A percentile compares a stretch with the other conserved stretches of the same genome.
Evolutionary conservation across 257 asterid genomes (phyloP).

Genomic region (Lycium ferocissimum): DNA sequence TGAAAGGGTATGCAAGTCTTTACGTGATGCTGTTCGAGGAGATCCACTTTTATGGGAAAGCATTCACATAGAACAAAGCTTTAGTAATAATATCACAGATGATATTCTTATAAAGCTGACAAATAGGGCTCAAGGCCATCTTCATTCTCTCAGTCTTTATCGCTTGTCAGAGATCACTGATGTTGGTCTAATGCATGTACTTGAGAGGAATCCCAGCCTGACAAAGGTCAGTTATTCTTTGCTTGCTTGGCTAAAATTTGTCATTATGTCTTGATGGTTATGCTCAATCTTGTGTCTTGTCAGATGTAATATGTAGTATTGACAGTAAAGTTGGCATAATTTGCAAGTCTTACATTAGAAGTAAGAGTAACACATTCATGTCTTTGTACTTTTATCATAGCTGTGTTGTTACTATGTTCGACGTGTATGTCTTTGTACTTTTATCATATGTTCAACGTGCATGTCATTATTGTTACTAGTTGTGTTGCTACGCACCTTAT

Average conservation of each 20-base stretch:
- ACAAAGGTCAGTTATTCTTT: constrained; percentile 57
- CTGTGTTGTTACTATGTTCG: too few species aligned
- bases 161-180: constrained; percentile 59
- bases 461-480: too few species aligned
- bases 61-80: constrained; percentile 49
- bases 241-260: background rate
- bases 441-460: too few species aligned
- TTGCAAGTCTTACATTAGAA: too few species aligned
- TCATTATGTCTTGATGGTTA: background rate
- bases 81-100: constrained; percentile 51
- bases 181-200: constrained; percentile 60
- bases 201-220: constrained; percentile 59
- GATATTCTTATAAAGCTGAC: constrained; percentile 64
- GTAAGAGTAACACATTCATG: too few species aligned
- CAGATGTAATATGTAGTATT: too few species aligned
- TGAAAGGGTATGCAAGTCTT: constrained; percentile 73
- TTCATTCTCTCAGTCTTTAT: constrained; percentile 61
- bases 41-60: constrained; percentile 79
- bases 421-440: too few species aligned
- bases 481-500: too few species aligned
- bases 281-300: too few species aligned
- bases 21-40: constrained; percentile 59
- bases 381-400: too few species aligned
- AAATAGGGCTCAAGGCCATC: constrained; percentile 71
- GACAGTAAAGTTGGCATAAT: too few species aligned